Evolutionary conservation across 805 yeast species (phyloP), one percentile per base, ranked within the genome.

Genomic region (Candida insectalens): DNA sequence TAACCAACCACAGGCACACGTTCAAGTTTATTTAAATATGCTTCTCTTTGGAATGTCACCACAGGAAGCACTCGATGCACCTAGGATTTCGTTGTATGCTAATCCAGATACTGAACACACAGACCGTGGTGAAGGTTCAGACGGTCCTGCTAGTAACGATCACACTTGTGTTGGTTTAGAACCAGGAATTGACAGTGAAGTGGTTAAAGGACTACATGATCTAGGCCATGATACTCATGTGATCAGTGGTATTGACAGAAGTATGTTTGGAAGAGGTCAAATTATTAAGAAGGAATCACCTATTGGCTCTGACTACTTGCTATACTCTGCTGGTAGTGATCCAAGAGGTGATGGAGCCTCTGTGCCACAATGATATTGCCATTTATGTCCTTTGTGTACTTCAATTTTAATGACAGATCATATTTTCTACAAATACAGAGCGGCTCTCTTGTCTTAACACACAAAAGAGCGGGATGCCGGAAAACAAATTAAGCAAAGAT

Each of bases 301-400:
- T 16, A 12, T 8, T 8, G 23, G 23, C 12, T 21, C 23, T 12
- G 23, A 21, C 23, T 21, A 21, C 23, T 8, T 21, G 12, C 10
- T 21, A 7, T 77, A 71, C 50, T 61, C 77, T 26, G 94, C 73
- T 8, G 94, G 94, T 2, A 72, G 82, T 35, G 94, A 83, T 44
- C 68, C 64, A n/a, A 65, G 94, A 34, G 94, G 88, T n/a, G 94
- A 83, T 52, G 94, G 94, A 6, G 80, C 81, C 3, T 77, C 89
- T 8, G 69, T 69, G 12, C 76, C 84, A 12, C 23, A 21, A 12
- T 21, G n/a, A n/a, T n/a, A n/a, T n/a, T n/a, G n/a, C n/a, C n/a
- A n/a, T n/a, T n/a, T n/a, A n/a, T n/a, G n/a, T n/a, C n/a, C n/a
- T n/a, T n/a, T n/a, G n/a, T n/a, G n/a, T n/a, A n/a, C n/a, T n/a